phyloP scores from a whole-genome alignment of 441 rosid species.

The Metrosideros polymorpha region DNA sequence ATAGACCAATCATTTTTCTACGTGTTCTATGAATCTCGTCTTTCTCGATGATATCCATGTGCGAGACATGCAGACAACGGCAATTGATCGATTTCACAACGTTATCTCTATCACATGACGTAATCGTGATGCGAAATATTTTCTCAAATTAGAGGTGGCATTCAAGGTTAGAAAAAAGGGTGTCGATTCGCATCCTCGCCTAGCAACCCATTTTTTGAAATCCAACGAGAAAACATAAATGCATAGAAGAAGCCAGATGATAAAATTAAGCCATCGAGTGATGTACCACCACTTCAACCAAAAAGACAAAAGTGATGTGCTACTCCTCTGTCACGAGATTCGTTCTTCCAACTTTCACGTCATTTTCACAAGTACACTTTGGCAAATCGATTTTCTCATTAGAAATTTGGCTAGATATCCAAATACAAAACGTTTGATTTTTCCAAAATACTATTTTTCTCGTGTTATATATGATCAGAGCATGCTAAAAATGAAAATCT shows the following conservation, averaged over 20 bases:
- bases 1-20: neutral
- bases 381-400: neutral
- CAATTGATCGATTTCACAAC: neutral
- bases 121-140: fast-evolving
- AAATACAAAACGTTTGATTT: neutral
- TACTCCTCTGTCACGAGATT: fast-evolving
- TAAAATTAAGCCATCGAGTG: neutral
- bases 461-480: no score
- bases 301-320: no score
- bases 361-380: neutral
- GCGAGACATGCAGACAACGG: fast-evolving
- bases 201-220: neutral
- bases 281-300: no score
- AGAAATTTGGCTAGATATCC: neutral
- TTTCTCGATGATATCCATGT: neutral
- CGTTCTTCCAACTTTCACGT: neutral
- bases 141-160: neutral
- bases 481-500: neutral
- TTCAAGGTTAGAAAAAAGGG: neutral
- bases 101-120: neutral
- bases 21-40: neutral
- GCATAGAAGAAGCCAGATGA: neutral
- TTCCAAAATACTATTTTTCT: neutral
- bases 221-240: neutral
- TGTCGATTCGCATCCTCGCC: neutral